phyloP scores from a whole-genome alignment of 2,329 filamentous ascomycete genomes.

The Pyrenophora graminea region DNA sequence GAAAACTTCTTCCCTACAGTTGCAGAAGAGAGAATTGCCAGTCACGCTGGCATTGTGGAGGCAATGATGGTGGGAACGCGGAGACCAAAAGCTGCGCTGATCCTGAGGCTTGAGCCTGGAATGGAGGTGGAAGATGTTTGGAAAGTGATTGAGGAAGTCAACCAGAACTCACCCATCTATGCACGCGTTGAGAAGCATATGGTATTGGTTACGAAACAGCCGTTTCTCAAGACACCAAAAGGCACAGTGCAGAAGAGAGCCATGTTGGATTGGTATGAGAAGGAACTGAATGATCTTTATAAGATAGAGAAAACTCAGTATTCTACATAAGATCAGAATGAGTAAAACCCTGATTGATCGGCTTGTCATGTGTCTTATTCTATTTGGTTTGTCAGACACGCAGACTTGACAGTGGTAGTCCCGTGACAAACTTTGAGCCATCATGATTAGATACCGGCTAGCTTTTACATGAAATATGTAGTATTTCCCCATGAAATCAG shows the following conservation, averaged over 20 bases:
- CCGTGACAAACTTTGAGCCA: too few species aligned
- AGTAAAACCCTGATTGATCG: too few species aligned
- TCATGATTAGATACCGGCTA: too few species aligned
- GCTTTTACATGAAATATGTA: too few species aligned
- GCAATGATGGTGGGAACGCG: slow-evolving; percentile 40
- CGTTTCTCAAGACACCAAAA: slow-evolving; percentile 54
- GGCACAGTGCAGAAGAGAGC: slow-evolving; percentile 51
- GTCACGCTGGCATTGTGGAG: slow-evolving; percentile 33
- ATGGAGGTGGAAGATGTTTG: slow-evolving; percentile 52
- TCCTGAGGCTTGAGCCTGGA: slow-evolving; percentile 27
- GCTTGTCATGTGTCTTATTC: too few species aligned
- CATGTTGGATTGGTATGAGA: slow-evolving; percentile 47
- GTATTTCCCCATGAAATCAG: background rate
- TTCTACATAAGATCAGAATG: too few species aligned
- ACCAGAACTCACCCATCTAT: slow-evolving; percentile 48
- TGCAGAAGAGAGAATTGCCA: slow-evolving; percentile 27
- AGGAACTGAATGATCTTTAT: slow-evolving; percentile 15
- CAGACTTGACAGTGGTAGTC: too few species aligned
- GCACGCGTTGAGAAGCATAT: slow-evolving; percentile 50
- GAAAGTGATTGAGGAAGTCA: slow-evolving; percentile 51
- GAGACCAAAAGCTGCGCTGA: slow-evolving; percentile 33
- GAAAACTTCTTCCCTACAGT: slow-evolving; percentile 30
- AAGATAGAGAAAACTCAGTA: background rate
- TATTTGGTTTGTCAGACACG: too few species aligned
- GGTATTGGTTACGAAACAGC: slow-evolving; percentile 51